phyloP scores from a whole-genome alignment of 2,329 filamentous ascomycete species.

The Fusarium subglutinans region DNA sequence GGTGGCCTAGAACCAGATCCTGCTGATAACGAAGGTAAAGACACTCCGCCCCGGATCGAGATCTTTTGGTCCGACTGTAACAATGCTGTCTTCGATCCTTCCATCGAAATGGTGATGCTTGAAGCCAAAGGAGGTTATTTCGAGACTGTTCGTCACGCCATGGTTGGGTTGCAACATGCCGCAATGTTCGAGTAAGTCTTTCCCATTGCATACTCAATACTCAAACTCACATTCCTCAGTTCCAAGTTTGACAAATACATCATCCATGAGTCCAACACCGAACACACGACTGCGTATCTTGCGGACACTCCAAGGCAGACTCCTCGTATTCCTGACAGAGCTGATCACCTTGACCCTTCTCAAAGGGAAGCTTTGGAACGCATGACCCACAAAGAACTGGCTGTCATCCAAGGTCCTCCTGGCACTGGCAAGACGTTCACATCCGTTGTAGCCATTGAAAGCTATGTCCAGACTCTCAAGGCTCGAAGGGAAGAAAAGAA shows the following conservation, averaged over 20 bases:
- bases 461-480: constrained; percentile 62
- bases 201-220: background rate
- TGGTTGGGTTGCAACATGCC: constrained; percentile 75
- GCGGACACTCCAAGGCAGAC: background rate
- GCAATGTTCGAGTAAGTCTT: constrained; percentile 60
- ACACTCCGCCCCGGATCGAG: constrained; percentile 74
- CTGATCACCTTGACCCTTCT: constrained; percentile 68
- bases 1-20: constrained; percentile 66
- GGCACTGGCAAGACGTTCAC: constrained; percentile 81
- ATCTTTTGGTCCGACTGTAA: constrained; percentile 72
- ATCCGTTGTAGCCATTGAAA: constrained; percentile 72
- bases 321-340: background rate
- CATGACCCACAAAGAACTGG: constrained; percentile 76
- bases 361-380: constrained; percentile 74
- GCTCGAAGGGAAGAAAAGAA: constrained; percentile 57
- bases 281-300: constrained; percentile 46
- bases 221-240: constrained; percentile 38
- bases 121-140: constrained; percentile 79
- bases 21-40: constrained; percentile 27
- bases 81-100: constrained; percentile 73
- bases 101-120: constrained; percentile 78
- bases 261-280: constrained; percentile 54
- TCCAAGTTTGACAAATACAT: constrained; percentile 73
- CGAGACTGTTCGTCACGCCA: constrained; percentile 77
- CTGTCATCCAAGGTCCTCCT: constrained; percentile 86